A percentile compares a stretch with the other conserved stretches of the same genome.
Conservation (phyloP, 2,329 filamentous ascomycete genomes). For the Aspergillus calidoustus region DNA sequence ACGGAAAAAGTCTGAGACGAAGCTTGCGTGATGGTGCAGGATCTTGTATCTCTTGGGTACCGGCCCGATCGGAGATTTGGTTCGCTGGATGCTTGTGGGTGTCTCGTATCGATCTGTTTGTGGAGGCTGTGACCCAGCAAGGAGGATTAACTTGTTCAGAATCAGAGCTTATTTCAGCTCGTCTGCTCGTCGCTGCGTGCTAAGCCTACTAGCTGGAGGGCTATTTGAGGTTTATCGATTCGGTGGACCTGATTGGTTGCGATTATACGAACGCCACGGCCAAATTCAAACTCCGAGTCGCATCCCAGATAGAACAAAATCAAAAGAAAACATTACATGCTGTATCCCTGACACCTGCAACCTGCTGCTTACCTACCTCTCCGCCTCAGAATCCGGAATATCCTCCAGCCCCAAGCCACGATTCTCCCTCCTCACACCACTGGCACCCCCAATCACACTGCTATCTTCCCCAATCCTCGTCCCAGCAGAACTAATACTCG, state of each 20-base stretch:
- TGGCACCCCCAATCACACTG: neutral
- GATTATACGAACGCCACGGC: neutral
- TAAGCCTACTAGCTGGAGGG: neutral
- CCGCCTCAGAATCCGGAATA: conserved; percentile 8
- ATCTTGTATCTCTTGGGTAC: neutral
- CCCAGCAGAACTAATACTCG: conserved; percentile 17
- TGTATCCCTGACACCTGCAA: no score
- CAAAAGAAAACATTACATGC: neutral
- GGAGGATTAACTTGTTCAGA: neutral
- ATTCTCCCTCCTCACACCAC: neutral
- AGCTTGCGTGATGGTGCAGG: neutral
- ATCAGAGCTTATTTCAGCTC: neutral
- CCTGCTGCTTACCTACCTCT: neutral
- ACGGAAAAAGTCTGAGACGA: neutral
- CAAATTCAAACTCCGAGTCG: neutral
- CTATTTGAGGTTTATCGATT: neutral
- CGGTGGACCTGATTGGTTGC: neutral
- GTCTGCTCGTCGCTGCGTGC: neutral
- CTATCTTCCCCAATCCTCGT: conserved; percentile 2
- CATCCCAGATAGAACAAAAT: neutral
- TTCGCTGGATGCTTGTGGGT: neutral
- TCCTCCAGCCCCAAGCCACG: conserved; percentile 15
- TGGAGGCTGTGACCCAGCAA: neutral
- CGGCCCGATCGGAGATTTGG: no score
- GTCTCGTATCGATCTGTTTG: neutral